Evolutionary conservation across 805 yeast genomes (phyloP).

Genomic region (Barnettozyma sp.): DNA sequence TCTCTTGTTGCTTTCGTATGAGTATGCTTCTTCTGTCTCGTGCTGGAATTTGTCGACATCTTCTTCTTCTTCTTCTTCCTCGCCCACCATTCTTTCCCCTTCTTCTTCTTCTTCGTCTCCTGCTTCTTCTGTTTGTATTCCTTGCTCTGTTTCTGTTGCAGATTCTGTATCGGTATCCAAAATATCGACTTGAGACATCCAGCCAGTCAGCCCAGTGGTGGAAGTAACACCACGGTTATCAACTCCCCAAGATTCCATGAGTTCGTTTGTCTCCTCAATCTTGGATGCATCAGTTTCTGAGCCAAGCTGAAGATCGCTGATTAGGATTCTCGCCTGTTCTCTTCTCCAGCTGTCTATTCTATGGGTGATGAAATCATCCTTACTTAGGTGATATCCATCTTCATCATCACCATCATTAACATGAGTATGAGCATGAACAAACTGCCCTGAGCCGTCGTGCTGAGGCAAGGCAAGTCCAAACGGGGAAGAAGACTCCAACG

Average conservation of each 20-base stretch:
- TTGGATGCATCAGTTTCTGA: conserved; percentile 8
- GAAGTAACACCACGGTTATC: conserved; percentile 19
- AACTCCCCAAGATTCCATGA: conserved; percentile 31
- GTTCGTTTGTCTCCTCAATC: conserved; percentile 14
- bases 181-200: too few species aligned
- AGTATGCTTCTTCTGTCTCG: conserved; percentile 7
- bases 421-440: too few species aligned
- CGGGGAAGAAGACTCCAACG: conserved; percentile 15
- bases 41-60: too few species aligned
- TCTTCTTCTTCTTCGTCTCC: too few species aligned
- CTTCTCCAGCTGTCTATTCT: conserved; percentile 25
- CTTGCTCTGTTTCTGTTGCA: conserved; percentile 7
- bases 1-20: conserved; percentile 10
- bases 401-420: too few species aligned
- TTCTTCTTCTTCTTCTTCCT: too few species aligned
- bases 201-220: too few species aligned
- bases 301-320: conserved; percentile 17
- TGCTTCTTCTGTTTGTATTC: conserved; percentile 1
- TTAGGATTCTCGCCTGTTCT: conserved; percentile 23
- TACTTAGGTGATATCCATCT: conserved; percentile 10
- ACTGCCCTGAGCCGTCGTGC: conserved; percentile 15
- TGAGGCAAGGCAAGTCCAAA: conserved; percentile 15
- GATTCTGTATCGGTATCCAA: conserved; percentile 3
- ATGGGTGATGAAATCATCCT: conserved; percentile 19
- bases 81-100: too few species aligned